Base-by-base conservation (phyloP, 179 eudicot genomes). In the Heliamphora ciliata region DNA sequence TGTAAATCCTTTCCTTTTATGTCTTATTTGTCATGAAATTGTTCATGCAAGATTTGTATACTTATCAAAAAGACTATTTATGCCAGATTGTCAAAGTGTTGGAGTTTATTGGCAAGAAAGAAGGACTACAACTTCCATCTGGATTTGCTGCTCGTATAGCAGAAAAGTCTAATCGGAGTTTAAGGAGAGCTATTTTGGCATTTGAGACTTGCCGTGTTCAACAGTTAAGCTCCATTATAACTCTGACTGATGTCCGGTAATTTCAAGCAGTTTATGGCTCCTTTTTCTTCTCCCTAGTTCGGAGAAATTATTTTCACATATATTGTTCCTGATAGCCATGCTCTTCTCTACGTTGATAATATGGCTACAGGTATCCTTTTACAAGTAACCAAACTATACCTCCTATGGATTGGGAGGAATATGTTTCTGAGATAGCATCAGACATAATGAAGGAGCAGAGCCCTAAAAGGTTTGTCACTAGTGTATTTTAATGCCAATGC, bases 391-490 rank as follows among this genome's bases (percentile, higher is more conserved):
- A 95, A 88, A 77, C 84, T 8, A 90, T 95, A 86, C 91, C 98
- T 52, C 92, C 94, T 56, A 92, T 95, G 98, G 98, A 95, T 79
- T 95, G 98, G 98, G 98, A 95, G 88, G 93, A 92, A 83, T 95
- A 92, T 88, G 86, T 95, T 80, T 88, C 88, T 31, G 97, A 90
- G 83, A 95, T 95, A 83, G 93, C 97, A 77, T 90, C 95, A 79
- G 97, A 94, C 87, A 91, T 95, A 74, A 88, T 95, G 94, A 92
- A 90, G 83, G 98, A 94, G 87, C 98, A 94, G 88, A 94, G 98
- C 89, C 98, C 98, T 55, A 95, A 95, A 91, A 90, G 97, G 98
- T 95, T 82, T 67, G 46, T 21, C 46, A 10, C 59, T 40, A 6
- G 9, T 80, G 50, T 48, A 52, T 46, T 54, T 14, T 66, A 3